A percentile compares a stretch with the other conserved stretches of the same genome.
These are phyloP conservation scores for Osmozyma mogii DNA, from an alignment of 805 yeast genomes.

Conservation along the genomic window DNA sequence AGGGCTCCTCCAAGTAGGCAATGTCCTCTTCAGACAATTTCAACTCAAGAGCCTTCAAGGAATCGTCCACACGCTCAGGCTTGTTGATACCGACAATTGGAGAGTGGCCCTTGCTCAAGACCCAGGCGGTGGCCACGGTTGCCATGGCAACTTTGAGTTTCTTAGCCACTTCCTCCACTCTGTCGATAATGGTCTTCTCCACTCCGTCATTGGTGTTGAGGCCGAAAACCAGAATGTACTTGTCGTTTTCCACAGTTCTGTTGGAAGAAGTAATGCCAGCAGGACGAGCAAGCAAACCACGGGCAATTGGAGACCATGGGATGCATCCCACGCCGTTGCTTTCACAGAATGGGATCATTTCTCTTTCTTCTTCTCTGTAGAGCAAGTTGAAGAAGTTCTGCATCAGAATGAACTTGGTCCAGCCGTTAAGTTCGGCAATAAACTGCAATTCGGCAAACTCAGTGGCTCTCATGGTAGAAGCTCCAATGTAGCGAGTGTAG, in stretches of 20 bases:
- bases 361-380: conserved; percentile 60
- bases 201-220: conserved; percentile 3
- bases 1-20: conserved; percentile 30
- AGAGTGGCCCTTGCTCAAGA: conserved; percentile 37
- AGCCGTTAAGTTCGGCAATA: conserved; percentile 47
- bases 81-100: conserved; percentile 52
- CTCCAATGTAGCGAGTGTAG: conserved; percentile 49
- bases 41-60: conserved; percentile 34
- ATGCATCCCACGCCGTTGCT: conserved; percentile 42
- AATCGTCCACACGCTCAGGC: conserved; percentile 46
- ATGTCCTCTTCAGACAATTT: conserved; percentile 30
- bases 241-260: conserved; percentile 1
- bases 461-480: conserved; percentile 50
- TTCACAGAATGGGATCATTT: conserved; percentile 46
- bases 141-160: conserved; percentile 46
- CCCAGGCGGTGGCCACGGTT: conserved; percentile 47
- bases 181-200: conserved; percentile 23
- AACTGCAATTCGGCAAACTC: conserved; percentile 49
- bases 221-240: too few species aligned
- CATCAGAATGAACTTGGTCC: conserved; percentile 53
- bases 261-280: conserved; percentile 2
- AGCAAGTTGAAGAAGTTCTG: conserved; percentile 52
- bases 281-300: conserved; percentile 50
- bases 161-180: conserved; percentile 49
- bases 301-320: conserved; percentile 56